Percentiles rank a stretch among this genome's conserved stretches.
Evolutionary conservation across 768 basidiomycete species (phyloP).

Genomic region (Albatrellus ellisii): DNA sequence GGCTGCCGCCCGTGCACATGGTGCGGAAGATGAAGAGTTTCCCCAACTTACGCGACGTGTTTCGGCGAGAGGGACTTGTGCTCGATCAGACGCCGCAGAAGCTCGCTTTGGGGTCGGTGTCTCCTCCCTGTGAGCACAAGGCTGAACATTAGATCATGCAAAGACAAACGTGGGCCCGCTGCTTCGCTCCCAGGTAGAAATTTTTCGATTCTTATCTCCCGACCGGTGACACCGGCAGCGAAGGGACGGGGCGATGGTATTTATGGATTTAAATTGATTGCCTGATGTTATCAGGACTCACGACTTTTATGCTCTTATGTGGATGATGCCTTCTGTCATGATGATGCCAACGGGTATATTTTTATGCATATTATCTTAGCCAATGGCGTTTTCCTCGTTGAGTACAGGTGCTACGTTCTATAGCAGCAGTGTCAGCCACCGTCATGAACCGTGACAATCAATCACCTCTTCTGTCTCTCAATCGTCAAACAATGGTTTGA

Average conservation of each 20-base stretch:
- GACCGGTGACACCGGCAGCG: neutral
- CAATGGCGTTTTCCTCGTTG: neutral
- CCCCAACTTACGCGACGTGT: neutral
- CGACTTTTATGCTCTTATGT: neutral
- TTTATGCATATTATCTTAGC: neutral
- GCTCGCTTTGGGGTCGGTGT: too few relatives aligned
- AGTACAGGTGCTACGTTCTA: neutral
- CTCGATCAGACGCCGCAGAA: too few relatives aligned
- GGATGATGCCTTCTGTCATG: neutral
- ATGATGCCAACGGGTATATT: neutral
- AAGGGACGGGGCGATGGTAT: neutral
- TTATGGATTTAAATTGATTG: too few relatives aligned
- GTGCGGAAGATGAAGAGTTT: neutral
- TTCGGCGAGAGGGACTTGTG: neutral
- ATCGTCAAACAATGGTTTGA: constrained; percentile 12
- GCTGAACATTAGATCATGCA: neutral
- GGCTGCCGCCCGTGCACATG: neutral
- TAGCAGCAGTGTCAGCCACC: neutral
- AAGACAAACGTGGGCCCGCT: neutral
- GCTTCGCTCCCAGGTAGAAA: neutral
- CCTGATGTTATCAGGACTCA: too few relatives aligned
- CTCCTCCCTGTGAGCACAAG: neutral
- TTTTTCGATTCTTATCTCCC: neutral
- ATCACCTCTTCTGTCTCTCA: too few relatives aligned
- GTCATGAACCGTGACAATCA: too few relatives aligned